Conservation (phyloP, 108 stramenopile species). For the Nannochloropsis granulata region DNA sequence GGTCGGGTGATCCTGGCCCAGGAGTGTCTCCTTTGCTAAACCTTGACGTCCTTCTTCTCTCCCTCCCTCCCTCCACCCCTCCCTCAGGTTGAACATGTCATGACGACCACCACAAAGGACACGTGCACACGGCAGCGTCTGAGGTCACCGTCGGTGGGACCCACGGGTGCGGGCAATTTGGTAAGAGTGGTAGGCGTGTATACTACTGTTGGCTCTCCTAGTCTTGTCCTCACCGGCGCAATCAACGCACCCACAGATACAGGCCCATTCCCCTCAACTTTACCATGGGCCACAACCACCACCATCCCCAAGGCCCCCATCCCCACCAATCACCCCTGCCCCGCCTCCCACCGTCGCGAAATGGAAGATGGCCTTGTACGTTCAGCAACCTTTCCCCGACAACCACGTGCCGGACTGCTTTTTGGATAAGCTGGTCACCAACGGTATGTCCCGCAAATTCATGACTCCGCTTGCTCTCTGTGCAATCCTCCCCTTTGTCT, state of each 20-base stretch:
- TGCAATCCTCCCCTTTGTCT: background rate
- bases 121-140: conserved; percentile 6
- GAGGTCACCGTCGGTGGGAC: conserved; percentile 35
- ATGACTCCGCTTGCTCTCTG: background rate
- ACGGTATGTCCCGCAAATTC: conserved; percentile 6
- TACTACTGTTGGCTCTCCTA: too few relatives aligned
- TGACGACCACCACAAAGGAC: background rate
- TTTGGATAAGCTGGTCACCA: conserved; percentile 35
- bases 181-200: background rate
- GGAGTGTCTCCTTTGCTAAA: too few relatives aligned
- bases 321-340: too few relatives aligned
- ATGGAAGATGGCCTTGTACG: conserved; percentile 31
- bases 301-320: too few relatives aligned
- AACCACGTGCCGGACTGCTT: conserved; percentile 35
- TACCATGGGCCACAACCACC: too few relatives aligned
- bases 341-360: background rate
- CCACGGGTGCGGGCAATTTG: background rate
- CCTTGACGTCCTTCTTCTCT: too few relatives aligned
- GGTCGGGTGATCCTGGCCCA: too few relatives aligned
- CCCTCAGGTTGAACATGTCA: background rate
- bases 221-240: too few relatives aligned
- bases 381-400: conserved; percentile 34
- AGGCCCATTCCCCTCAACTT: too few relatives aligned
- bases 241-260: too few relatives aligned
- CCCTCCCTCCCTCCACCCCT: too few relatives aligned